Base-by-base conservation (phyloP, 2,329 filamentous ascomycete genomes). In the Paraphoma sp. region DNA sequence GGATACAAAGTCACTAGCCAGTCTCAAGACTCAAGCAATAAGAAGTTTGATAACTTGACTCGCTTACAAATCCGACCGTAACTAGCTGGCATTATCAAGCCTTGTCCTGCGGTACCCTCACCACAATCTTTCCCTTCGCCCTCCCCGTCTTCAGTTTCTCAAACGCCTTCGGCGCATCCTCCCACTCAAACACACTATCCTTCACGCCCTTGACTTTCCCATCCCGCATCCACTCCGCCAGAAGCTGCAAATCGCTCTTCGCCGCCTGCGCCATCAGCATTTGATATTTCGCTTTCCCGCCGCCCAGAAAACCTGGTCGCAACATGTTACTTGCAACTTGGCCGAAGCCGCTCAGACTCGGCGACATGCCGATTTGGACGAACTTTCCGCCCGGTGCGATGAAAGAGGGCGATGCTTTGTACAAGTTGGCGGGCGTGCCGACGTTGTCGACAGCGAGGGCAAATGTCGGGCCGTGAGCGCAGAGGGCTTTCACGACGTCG, bases 61-160 rank as follows among this genome's bases (percentile, higher is more conserved):
- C 23, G 23, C 23, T 23, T 23, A 23, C 23, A 5, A 3, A 23
- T 23, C 23, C 23, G 23, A 2, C 23, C 3, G 23, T 5, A 23
- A 23, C 5, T 23, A 23, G 23, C 23, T 23, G 23, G 23, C 23
- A 5, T 2, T 48, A 23, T 36, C 40, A 50, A 10, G 23, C 45
- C 45, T 57, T 55, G 5, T 67, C 59, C 40, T 73, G 61, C 51
- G 63, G 68, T 36, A 76, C 70, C 47, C 65, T 70, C 9, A 81
- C 63, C 3, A 89, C 78, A 59, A 90, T 74, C 76, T 90, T 90
- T 0, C 87, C 88, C 59, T 75, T 83, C 1, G 83, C 79, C 33
- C 82, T 79, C 0, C 83, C 83, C 0, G 77, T 82, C 75, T 84
- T 87, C 65, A 89, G 67, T 67, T 81, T 86, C 69, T 83, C 81